phyloP scores from a whole-genome alignment of 208 protist species.

The Kentomonas sorsogonicus region DNA sequence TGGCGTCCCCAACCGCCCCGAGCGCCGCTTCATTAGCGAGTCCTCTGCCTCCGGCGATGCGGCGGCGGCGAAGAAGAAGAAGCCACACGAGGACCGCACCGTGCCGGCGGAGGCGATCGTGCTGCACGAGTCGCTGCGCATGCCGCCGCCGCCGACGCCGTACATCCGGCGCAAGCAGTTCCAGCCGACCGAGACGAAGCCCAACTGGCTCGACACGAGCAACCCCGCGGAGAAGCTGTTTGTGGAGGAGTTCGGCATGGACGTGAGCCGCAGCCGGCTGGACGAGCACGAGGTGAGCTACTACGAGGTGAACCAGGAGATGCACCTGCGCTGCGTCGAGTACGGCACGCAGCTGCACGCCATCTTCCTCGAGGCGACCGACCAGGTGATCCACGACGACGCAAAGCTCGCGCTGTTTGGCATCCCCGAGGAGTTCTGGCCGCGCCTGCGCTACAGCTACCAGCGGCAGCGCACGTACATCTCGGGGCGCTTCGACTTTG shows the following conservation, averaged over 20 bases:
- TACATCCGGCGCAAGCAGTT: slow-evolving; percentile 58
- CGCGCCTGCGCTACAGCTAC: slow-evolving; percentile 75
- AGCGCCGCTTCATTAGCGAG: no score
- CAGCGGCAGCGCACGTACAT: slow-evolving; percentile 68
- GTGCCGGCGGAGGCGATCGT: slow-evolving; percentile 23
- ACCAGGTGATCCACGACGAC: slow-evolving; percentile 67
- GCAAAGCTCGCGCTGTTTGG: slow-evolving; percentile 58
- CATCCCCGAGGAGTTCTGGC: slow-evolving; percentile 83
- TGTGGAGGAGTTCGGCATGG: slow-evolving; percentile 71
- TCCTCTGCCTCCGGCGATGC: no score
- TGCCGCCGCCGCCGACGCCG: slow-evolving; percentile 32
- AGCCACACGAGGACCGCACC: no score
- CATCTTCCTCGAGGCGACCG: slow-evolving; percentile 87
- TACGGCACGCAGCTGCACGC: slow-evolving; percentile 69
- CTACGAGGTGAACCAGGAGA: slow-evolving; percentile 76
- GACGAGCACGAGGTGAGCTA: slow-evolving; percentile 64
- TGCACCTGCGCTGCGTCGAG: slow-evolving; percentile 52
- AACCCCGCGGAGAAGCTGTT: slow-evolving; percentile 77
- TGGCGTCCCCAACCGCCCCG: slow-evolving; percentile 46
- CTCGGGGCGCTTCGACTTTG: slow-evolving; percentile 88
- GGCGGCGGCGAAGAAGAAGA: no score
- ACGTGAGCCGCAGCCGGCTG: slow-evolving; percentile 52
- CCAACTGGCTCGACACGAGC: slow-evolving; percentile 72
- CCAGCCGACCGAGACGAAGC: slow-evolving; percentile 28
- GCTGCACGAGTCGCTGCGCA: slow-evolving; percentile 58